A percentile compares a stretch with the other conserved stretches of the same genome.
Evolutionary conservation across 345 rosid species (phyloP).

Genomic region (Lepidium aucheri): DNA sequence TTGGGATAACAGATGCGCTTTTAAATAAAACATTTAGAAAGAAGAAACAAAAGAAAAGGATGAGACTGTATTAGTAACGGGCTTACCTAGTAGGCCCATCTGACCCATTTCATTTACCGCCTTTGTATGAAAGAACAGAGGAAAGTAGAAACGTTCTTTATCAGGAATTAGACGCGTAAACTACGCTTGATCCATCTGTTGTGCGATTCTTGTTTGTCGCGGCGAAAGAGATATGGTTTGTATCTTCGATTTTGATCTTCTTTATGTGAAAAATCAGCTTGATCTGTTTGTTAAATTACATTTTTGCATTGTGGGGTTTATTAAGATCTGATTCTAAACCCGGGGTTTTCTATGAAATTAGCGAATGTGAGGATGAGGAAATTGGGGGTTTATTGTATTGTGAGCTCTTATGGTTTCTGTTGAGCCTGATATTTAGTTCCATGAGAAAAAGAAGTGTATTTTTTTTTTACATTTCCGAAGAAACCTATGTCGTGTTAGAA

Average conservation of each 20-base stretch:
- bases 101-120: not conserved
- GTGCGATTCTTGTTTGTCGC: not conserved
- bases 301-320: not conserved
- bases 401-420: not conserved
- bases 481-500: not conserved
- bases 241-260: not conserved
- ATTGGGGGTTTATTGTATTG: not conserved
- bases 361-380: not conserved
- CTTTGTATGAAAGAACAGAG: not conserved
- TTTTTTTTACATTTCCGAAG: not conserved
- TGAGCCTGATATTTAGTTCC: not conserved
- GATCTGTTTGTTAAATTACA: not conserved
- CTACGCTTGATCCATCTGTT: not conserved
- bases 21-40: too few species aligned
- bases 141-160: not conserved
- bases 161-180: slow-evolving; percentile 14
- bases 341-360: not conserved
- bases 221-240: slow-evolving; percentile 15
- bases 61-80: not conserved
- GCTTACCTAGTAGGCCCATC: not conserved
- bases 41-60: too few species aligned
- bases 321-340: slow-evolving; percentile 12
- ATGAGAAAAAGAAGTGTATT: not conserved
- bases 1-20: too few species aligned
- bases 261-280: not conserved